A percentile compares a stretch with the other conserved stretches of the same genome.
These are phyloP conservation scores for Amaranthus tricolor DNA, from an alignment of 179 eudicot genomes.

Conservation along the genomic window DNA sequence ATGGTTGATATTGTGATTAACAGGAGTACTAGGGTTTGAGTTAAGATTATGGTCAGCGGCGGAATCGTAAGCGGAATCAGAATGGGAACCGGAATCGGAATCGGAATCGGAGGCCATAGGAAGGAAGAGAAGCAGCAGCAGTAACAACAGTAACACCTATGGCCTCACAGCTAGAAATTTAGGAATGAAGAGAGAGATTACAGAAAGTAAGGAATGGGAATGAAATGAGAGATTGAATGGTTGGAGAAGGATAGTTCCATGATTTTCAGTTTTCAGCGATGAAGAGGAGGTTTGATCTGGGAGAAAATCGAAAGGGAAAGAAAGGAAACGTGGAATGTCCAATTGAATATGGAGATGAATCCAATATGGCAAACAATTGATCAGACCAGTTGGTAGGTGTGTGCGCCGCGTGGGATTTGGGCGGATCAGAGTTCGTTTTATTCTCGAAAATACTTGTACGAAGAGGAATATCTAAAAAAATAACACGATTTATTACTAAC, in stretches of 20 bases:
- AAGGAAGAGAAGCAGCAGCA: not conserved
- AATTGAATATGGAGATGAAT: too few species aligned
- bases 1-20: slow-evolving; percentile 34
- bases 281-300: too few species aligned
- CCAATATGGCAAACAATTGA: too few species aligned
- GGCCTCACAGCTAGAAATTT: not conserved
- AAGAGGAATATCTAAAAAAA: too few species aligned
- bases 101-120: slow-evolving; percentile 50
- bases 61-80: slow-evolving; percentile 38
- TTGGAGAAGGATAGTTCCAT: not conserved
- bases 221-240: not conserved
- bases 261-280: too few species aligned
- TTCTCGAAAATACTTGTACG: too few species aligned
- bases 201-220: not conserved
- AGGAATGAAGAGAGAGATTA: not conserved
- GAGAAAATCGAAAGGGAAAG: too few species aligned
- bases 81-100: slow-evolving; percentile 20
- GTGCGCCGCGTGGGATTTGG: too few species aligned
- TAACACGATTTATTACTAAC: too few species aligned
- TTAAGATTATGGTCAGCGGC: slow-evolving; percentile 30
- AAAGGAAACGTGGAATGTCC: too few species aligned
- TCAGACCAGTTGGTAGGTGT: too few species aligned
- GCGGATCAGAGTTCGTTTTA: too few species aligned
- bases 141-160: not conserved
- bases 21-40: slow-evolving; percentile 27